phyloP scores from a whole-genome alignment of 345 rosid genomes.

The Euclidium syriacum region DNA sequence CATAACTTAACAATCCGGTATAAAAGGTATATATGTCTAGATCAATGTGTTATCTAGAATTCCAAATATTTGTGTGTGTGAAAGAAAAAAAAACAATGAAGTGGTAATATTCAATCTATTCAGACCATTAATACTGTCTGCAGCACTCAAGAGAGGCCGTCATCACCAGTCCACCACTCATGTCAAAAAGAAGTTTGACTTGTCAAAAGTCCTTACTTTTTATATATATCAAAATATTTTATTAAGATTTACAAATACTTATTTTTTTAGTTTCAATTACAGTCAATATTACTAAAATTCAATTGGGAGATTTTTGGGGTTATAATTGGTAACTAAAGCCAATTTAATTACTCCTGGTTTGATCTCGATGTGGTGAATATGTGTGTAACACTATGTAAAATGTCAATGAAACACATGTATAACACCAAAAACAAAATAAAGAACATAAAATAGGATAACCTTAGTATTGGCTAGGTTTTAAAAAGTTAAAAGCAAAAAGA shows the following conservation, averaged over 20 bases:
- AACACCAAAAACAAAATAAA: background rate
- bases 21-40: background rate
- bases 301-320: background rate
- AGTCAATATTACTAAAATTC: background rate
- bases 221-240: background rate
- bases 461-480: background rate
- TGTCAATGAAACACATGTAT: background rate
- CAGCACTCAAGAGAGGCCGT: slow-evolving; percentile 3
- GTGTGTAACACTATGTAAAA: background rate
- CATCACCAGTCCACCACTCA: slow-evolving; percentile 17
- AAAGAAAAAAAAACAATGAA: background rate
- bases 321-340: background rate
- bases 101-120: background rate
- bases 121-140: background rate
- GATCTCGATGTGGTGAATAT: background rate
- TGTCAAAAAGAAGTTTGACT: slow-evolving; percentile 19
- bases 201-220: background rate
- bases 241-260: background rate
- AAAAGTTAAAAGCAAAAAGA: background rate
- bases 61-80: background rate
- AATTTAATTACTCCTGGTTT: background rate
- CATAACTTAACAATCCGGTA: background rate
- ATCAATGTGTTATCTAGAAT: slow-evolving; percentile 4
- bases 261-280: background rate
- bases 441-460: background rate